Evolutionary conservation across 2,329 filamentous ascomycete species (phyloP), one percentile per base, ranked within the genome.

Genomic region (Trichoderma citrinoviride): DNA sequence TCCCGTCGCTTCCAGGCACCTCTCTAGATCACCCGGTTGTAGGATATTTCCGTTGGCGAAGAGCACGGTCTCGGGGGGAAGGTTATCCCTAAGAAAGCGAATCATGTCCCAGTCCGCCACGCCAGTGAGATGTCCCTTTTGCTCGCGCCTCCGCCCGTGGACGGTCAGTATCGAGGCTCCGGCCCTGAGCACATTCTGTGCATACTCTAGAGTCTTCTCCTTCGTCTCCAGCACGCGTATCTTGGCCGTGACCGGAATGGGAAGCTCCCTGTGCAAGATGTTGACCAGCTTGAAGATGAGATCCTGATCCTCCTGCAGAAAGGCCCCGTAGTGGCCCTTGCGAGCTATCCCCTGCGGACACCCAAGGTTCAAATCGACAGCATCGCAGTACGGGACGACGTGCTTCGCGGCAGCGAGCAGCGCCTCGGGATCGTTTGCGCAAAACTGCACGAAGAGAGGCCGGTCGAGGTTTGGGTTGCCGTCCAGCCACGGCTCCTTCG

Each of bases 1-100:
- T 1, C 93, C 93, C 0, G 95, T 99, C 5, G 83, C 91, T 56
- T 87, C 85, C 21, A 99, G 79, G 73, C 94, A 98, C 21, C 80
- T 80, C 57, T 89, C 85, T 12, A 99, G 81, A 74, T 99, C 94
- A 0, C 82, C 88, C 65, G 90, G 84, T 74, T 91, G 90, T 65
- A 99, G 80, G 41, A 97, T 89, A 73, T 99, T 99, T 14, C 95
- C 95, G 76, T 99, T 99, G 3, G 95, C 95, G 74, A 99, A 98
- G 3, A 99, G 86, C 25, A 99, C 95, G 7, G 93, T 96, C 54
- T 97, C 93, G 1, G 84, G 79, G 0, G 94, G 94, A 33, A 99
- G 79, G 67, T 89, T 90, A 12, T 97, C 91, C 55, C 95, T 83
- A 68, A 99, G 78, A 73, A 91, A 94, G 5, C 88, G 85, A 64